Percentiles rank a stretch among this genome's conserved stretches.
These are phyloP conservation scores for Aspergillus eucalypticola DNA, from an alignment of 2,329 filamentous ascomycete species.

Conservation along the genomic window DNA sequence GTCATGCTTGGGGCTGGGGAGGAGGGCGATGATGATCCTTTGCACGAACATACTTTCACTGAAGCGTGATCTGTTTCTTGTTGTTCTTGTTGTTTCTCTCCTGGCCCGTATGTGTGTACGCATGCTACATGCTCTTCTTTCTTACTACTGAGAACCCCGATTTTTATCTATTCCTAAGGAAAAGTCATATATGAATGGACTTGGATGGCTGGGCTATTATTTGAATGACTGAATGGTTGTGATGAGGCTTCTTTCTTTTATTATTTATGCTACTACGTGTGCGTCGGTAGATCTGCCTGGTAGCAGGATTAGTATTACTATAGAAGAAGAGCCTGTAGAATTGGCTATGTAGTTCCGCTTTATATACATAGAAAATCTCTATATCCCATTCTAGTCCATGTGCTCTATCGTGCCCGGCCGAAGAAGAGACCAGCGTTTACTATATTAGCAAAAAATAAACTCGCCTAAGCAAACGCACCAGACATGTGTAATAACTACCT, in stretches of 20 bases:
- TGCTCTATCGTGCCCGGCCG: neutral
- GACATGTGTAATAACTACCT: no score
- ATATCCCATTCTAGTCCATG: neutral
- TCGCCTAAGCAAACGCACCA: conserved; percentile 16
- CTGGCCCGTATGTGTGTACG: neutral
- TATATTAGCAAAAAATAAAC: neutral
- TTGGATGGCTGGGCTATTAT: neutral
- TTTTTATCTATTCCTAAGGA: neutral
- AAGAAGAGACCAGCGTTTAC: neutral
- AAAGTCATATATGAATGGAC: neutral
- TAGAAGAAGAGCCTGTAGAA: neutral
- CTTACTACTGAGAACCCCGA: neutral
- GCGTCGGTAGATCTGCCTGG: neutral
- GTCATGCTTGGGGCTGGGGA: conserved; percentile 37
- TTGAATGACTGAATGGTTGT: neutral
- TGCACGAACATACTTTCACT: conserved; percentile 31
- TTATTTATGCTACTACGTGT: neutral
- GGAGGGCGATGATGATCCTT: conserved; percentile 36
- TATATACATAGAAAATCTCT: conserved; percentile 1
- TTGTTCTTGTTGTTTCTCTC: no score
- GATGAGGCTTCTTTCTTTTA: neutral
- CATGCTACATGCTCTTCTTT: no score
- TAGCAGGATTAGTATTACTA: neutral
- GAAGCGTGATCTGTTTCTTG: neutral
- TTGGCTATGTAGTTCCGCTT: neutral